Base-by-base conservation (phyloP, 1,284 basidiomycete species). In the Malassezia arunalokei region DNA sequence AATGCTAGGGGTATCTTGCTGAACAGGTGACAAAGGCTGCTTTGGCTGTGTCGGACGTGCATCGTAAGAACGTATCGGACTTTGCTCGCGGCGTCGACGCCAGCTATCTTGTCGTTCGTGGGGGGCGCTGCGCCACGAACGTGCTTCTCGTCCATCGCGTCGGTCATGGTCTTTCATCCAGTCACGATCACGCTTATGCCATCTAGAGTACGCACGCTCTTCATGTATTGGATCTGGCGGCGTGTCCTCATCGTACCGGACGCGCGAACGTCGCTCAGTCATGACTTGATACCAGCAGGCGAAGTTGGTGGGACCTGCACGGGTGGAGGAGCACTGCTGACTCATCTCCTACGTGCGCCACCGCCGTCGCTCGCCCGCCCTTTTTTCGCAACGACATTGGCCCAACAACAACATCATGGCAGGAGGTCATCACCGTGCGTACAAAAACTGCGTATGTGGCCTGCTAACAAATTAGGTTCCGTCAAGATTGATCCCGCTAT, bases 401-500 rank as follows among this genome's bases (percentile, higher is more conserved):
- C 33, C 15, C 15, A 37, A 31, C 31, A 57, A 45, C 40, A 30
- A 35, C 56, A 62, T 39, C 3, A 68, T 68, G 66, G 66, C 66
- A 30, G 66, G 64, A 51, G 66, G 66, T 59, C 58, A 48, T 28
- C 56, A 52, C 33, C 64, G 64, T 66, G 58, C 54, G 64, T 63
- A 28, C 28, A 9, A 6, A 1, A 5, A 11, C 8, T 3, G 1
- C 15, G 8, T 9, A 44, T 15, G 17, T 3, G 17, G 20, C 40
- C 9, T 31, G 48, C 32, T 5, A n/a, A 38, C 33, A 3, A 32
- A n/a, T 20, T 43, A 68, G 66, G 66, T 49, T 65, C 66, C 41
- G 55, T 64, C 54, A 69, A 69, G 65, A 55, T 58, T 48, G 66
- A 69, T 39, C 66, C 65, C 52, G 63, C 66, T 27, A 52, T 69